Conservation (phyloP, 108 stramenopile species). For the Parmales sp. region DNA sequence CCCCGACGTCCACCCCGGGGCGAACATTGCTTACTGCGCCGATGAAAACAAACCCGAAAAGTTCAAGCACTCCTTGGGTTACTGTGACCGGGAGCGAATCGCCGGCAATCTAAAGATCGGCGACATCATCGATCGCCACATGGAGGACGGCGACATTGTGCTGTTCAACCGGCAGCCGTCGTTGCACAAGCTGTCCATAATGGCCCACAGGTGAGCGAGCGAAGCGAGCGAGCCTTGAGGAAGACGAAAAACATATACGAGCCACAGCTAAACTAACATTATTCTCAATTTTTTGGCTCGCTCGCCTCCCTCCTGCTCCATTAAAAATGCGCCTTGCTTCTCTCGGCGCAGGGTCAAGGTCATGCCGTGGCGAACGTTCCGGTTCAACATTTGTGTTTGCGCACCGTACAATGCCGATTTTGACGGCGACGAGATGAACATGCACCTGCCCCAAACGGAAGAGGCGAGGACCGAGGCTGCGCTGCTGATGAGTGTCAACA, state of each 20-base stretch:
- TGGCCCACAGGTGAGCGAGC: too few species aligned
- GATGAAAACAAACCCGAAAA: background rate
- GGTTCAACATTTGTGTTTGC: conserved; percentile 98
- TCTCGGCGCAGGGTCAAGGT: conserved; percentile 90
- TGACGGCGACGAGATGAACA: conserved; percentile 99
- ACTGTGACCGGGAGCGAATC: conserved; percentile 71
- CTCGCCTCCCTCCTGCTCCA: too few species aligned
- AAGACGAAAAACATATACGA: too few species aligned
- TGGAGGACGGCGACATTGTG: conserved; percentile 94
- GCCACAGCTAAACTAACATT: too few species aligned
- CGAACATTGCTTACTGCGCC: conserved; percentile 51
- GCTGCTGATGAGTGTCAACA: conserved; percentile 83
- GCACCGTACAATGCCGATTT: conserved; percentile 98
- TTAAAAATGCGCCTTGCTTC: too few species aligned
- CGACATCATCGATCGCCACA: conserved; percentile 95
- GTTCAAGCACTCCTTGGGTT: conserved; percentile 66
- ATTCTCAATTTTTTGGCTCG: too few species aligned
- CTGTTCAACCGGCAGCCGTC: conserved; percentile 99
- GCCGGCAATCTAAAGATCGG: conserved; percentile 74
- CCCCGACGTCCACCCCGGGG: conserved; percentile 89
- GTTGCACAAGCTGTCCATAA: conserved; percentile 93
- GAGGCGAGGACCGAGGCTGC: conserved; percentile 95
- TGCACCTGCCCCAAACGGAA: conserved; percentile 98
- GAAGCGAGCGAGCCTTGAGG: too few species aligned
- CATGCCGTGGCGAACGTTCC: conserved; percentile 87